Base-by-base conservation (phyloP, 768 basidiomycete genomes). In the Amanita subjunquillea region DNA sequence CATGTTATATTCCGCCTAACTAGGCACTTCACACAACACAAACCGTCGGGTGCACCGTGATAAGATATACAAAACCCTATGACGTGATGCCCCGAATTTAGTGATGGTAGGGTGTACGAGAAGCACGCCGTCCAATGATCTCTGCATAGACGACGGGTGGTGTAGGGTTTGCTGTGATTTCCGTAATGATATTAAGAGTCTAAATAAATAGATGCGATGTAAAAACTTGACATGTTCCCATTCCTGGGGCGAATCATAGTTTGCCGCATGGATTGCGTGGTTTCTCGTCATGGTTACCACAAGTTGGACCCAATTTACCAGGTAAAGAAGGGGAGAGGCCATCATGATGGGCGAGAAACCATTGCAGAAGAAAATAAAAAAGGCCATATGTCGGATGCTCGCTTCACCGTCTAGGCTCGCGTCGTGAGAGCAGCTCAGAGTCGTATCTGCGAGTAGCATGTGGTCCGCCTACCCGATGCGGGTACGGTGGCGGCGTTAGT, bases 381-480 rank as follows among this genome's bases (percentile, higher is more conserved):
- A 25, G 25, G 30, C 2, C 25, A 46, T 29, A 34, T 34, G 47
- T 37, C 32, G 20, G 22, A 23, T 25, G 20, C 6, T 12, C 22
- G 34, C 23, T 50, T 39, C 30, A 50, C 13, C 39, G 37, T 17
- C 49, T 27, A 15, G 37, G 22, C 25, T 51, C 50, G 13, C 50
- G 39, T 9, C 50, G 50, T 32, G 50, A 51, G 29, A 44, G 27
- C 17, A 36, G 13, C 10, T 44, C 50, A 44, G 41, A 44, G 20
- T 51, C 50, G 32, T 51, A 37, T 17, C 50, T 7, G 42, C 50
- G 50, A 20, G 27, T 27, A 44, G 38, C 38, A 40, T 50, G 49
- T 40, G 49, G 27, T 9, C 23, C 34, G 6, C 38, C 37, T 9
- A 13, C 17, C 13, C 41, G 50, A 36, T 32, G 32, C 17, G 40